Base-by-base conservation (phyloP, 208 protist species). In the Trypanosoma conorhini region DNA sequence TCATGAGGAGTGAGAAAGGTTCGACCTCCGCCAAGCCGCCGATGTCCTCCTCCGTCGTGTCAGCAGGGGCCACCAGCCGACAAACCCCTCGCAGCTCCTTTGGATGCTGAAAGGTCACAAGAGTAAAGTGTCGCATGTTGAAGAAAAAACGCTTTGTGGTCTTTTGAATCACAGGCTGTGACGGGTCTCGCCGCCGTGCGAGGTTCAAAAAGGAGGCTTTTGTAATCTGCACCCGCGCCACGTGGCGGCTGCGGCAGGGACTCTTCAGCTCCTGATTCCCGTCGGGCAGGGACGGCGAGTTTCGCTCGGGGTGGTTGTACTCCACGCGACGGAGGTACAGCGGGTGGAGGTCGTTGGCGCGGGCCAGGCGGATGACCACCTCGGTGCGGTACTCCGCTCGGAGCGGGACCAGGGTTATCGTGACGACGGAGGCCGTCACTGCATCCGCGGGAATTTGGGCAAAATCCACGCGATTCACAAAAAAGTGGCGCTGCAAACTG, bases 111-210 rank as follows among this genome's bases (percentile, higher is more conserved):
- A 80, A 83, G 3, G 65, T 67, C 42, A 80, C 70, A 44, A 83
- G 51, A 13, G 74, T 72, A 35, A 83, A 61, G 31, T 83, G 74
- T 3, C 69, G 10, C 35, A 74, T 64, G 24, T 71, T 58, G 46
- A 73, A 59, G 19, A 83, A 57, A 56, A 83, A 83, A 21, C 70
- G 70, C 33, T 50, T 69, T 22, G 65, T 72, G 26, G 54, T 55
- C 62, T 83, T 83, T 9, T 64, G 58, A 42, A 83, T 70, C 21
- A 76, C 63, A 26, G 78, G 72, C 57, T 79, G 67, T 38, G 78
- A 46, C 26, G 73, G 48, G 35, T 73, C 63, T n/a, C 68, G 65
- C 50, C 59, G 62, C 61, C 67, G 62, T 1, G 73, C 72, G 15
- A 77, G 64, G 4, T 62, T 42, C 13, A 70, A 31, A 68, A 83